These are phyloP conservation scores for Tricladium varicosporioides DNA, from an alignment of 2,329 filamentous ascomycete genomes.

Conservation along the genomic window DNA sequence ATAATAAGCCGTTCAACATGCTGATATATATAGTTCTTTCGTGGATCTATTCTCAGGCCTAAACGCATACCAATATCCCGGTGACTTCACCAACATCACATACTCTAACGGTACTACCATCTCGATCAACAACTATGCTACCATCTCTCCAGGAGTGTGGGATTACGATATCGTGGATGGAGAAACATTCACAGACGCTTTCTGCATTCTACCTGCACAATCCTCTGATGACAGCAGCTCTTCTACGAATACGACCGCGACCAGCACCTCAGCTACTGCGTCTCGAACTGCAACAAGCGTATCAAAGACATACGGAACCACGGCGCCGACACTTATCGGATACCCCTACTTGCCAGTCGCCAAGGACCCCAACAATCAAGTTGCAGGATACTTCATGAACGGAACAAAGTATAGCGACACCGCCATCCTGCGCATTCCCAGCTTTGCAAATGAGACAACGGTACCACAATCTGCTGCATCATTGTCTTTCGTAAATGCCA, in stretches of 20 bases:
- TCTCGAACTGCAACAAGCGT: no score
- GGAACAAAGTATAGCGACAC: slow-evolving; percentile 11
- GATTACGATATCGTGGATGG: slow-evolving; percentile 6
- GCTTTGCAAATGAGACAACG: slow-evolving; percentile 1
- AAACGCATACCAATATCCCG: not conserved
- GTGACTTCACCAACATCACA: slow-evolving; percentile 7
- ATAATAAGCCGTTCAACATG: not conserved
- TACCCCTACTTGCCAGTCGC: slow-evolving; percentile 4
- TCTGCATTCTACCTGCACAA: slow-evolving; percentile 10
- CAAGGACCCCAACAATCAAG: slow-evolving; percentile 9
- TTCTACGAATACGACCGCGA: not conserved
- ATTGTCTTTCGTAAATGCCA: slow-evolving; percentile 3
- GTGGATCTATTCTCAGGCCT: not conserved
- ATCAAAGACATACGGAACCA: not conserved
- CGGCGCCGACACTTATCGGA: slow-evolving; percentile 1
- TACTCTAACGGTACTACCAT: slow-evolving; percentile 9
- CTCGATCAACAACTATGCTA: slow-evolving; percentile 2
- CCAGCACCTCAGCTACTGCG: not conserved
- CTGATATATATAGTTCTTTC: not conserved
- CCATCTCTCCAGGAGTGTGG: slow-evolving; percentile 1
- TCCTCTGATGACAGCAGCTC: not conserved
- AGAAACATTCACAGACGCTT: slow-evolving; percentile 5
- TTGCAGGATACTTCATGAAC: slow-evolving; percentile 16
- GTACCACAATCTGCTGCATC: not conserved
- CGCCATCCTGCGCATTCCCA: slow-evolving; percentile 6